Evolutionary conservation across 169 alveolate genomes (phyloP).

Genomic region (Amoebophrya sp.): DNA sequence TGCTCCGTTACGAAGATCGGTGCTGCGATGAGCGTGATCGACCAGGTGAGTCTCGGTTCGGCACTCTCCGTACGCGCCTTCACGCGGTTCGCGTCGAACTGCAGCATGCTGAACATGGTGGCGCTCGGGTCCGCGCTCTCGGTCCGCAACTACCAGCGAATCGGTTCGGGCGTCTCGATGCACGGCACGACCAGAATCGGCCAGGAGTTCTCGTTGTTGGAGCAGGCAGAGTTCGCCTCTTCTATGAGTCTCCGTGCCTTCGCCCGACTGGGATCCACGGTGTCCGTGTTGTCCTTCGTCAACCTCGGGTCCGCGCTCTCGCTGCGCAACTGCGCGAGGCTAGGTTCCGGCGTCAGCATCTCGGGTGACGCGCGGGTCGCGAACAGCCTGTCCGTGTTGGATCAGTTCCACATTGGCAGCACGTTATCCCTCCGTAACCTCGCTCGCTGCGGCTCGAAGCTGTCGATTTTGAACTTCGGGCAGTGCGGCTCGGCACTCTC

Average conservation of each 20-base stretch:
- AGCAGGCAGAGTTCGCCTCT: background rate
- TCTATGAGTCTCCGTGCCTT: background rate
- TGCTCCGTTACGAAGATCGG: background rate
- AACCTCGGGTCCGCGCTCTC: background rate
- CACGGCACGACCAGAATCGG: background rate
- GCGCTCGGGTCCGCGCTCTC: constrained; percentile 13
- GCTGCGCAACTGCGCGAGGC: background rate
- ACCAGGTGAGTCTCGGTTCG: constrained; percentile 5
- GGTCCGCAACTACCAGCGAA: background rate
- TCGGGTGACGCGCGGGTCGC: background rate
- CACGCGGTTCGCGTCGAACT: background rate
- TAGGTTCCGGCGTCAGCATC: background rate
- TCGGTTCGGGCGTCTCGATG: background rate
- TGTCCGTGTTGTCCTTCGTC: background rate
- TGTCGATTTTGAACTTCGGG: too few species aligned
- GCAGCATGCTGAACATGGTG: background rate
- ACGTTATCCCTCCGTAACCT: too few species aligned
- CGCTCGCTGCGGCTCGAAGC: too few species aligned
- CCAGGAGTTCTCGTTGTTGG: background rate
- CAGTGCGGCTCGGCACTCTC: too few species aligned
- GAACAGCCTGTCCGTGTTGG: background rate
- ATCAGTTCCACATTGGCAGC: too few species aligned
- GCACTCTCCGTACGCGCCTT: background rate
- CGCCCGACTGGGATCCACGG: background rate
- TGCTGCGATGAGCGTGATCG: background rate